Conservation (phyloP, 2,329 filamentous ascomycete genomes). For the Colletotrichum ledebouriae region DNA sequence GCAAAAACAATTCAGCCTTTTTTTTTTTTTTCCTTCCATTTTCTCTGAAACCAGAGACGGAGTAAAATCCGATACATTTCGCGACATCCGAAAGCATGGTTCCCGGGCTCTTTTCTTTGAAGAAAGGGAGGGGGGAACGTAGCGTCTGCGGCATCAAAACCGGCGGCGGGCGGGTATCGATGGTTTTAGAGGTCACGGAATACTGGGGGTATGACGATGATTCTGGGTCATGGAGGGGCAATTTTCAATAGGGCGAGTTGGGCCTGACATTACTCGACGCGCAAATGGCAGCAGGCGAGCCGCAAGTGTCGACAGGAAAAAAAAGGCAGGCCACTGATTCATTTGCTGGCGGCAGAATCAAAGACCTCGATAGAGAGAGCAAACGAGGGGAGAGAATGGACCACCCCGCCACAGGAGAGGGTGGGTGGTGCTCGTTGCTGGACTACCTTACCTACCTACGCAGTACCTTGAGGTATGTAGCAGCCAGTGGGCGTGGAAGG, state of each 20-base stretch:
- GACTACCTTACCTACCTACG: too few relatives aligned
- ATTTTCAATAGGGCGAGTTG: neutral
- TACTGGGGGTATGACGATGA: conserved; percentile 40
- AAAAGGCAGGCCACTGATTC: conserved; percentile 3
- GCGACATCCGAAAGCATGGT: conserved; percentile 13
- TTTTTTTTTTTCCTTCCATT: neutral
- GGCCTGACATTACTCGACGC: conserved; percentile 25
- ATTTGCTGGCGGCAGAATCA: neutral
- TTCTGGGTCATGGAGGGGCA: conserved; percentile 42
- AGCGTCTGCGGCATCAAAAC: conserved; percentile 14
- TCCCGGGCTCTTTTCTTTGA: neutral
- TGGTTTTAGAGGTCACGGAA: conserved; percentile 15
- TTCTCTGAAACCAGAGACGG: conserved; percentile 24
- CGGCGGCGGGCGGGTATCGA: conserved; percentile 9
- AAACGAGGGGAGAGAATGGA: too few relatives aligned
- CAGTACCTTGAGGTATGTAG: too few relatives aligned
- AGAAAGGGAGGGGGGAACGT: neutral
- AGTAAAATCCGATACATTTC: conserved; percentile 22
- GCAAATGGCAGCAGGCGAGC: neutral
- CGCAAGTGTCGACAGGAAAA: too few relatives aligned
- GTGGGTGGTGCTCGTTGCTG: conserved; percentile 17
- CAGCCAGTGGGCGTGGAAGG: neutral
- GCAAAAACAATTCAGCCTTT: neutral
- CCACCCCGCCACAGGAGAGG: neutral
- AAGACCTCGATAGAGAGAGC: too few relatives aligned